phyloP scores from a whole-genome alignment of 352 stramenopile species.

The Globisporangium nodosum region DNA sequence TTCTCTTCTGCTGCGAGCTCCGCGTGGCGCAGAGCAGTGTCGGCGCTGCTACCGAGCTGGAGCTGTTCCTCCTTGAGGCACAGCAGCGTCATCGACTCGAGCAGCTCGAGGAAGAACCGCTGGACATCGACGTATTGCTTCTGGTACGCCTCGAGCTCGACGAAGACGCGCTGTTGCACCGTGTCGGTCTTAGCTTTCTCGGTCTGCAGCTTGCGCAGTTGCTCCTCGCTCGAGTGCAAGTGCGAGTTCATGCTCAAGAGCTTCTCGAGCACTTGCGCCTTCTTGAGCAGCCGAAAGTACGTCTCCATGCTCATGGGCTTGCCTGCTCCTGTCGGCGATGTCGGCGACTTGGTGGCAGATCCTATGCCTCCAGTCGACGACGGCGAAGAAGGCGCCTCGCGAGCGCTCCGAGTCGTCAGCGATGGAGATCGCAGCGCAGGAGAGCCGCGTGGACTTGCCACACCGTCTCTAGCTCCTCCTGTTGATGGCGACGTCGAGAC shows the following conservation, averaged over 20 bases:
- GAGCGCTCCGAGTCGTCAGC: too few species aligned
- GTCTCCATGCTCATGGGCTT: conserved; percentile 36
- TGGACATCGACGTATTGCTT: conserved; percentile 46
- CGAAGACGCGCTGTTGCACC: conserved; percentile 44
- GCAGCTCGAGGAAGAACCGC: conserved; percentile 39
- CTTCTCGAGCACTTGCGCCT: conserved; percentile 56
- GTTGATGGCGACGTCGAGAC: not conserved
- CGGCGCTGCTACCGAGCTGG: conserved; percentile 10
- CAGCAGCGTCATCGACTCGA: conserved; percentile 40
- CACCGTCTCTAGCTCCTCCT: not conserved
- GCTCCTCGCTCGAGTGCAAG: conserved; percentile 32
- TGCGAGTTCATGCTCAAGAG: conserved; percentile 36
- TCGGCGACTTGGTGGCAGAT: not conserved
- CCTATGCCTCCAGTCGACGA: too few species aligned
- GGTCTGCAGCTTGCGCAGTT: conserved; percentile 33
- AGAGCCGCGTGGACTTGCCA: not conserved
- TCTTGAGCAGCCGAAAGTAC: conserved; percentile 69
- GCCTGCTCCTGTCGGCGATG: not conserved
- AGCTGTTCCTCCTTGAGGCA: conserved; percentile 36
- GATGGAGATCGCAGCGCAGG: too few species aligned
- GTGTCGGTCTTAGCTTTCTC: conserved; percentile 43
- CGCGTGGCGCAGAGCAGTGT: conserved; percentile 11
- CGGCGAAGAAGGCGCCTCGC: too few species aligned
- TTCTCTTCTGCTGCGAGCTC: conserved; percentile 31
- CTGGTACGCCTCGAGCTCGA: conserved; percentile 47